Evolutionary conservation across 352 stramenopile genomes (phyloP).

Genomic region (Globisporangium sylvaticum): DNA sequence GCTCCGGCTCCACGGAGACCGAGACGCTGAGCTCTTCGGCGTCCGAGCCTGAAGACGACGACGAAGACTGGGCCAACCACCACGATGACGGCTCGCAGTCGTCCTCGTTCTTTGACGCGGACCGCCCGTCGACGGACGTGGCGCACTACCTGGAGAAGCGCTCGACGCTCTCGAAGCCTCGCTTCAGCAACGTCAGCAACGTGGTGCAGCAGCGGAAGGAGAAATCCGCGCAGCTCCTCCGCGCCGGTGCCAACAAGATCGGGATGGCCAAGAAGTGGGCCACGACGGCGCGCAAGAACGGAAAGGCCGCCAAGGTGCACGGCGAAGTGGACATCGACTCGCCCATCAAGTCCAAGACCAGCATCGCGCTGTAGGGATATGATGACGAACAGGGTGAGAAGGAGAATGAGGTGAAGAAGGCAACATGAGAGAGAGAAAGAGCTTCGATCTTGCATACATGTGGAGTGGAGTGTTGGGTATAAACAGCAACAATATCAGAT

Average conservation of each 20-base stretch:
- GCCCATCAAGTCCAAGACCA: slow-evolving; percentile 2
- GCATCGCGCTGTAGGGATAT: slow-evolving; percentile 5
- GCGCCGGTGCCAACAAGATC: slow-evolving; percentile 7
- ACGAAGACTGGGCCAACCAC: slow-evolving; percentile 20
- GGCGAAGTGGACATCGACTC: slow-evolving; percentile 8
- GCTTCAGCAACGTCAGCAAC: slow-evolving; percentile 3
- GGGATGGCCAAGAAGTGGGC: slow-evolving; percentile 17
- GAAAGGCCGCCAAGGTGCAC: slow-evolving; percentile 13
- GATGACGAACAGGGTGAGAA: neutral
- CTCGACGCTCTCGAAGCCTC: slow-evolving; percentile 12
- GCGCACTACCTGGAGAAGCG: slow-evolving; percentile 28
- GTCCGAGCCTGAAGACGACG: slow-evolving; percentile 30
- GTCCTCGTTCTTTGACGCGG: slow-evolving; percentile 23
- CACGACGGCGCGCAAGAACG: slow-evolving; percentile 10
- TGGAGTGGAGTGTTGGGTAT: neutral
- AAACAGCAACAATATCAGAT: neutral
- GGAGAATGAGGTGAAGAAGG: neutral
- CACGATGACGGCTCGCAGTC: slow-evolving; percentile 18
- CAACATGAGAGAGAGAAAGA: slow-evolving; percentile 9
- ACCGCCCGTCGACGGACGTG: slow-evolving; percentile 45
- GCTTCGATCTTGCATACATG: slow-evolving; percentile 15
- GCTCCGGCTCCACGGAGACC: slow-evolving; percentile 40
- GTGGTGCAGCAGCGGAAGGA: slow-evolving; percentile 10
- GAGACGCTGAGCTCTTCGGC: slow-evolving; percentile 36
- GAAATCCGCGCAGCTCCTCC: slow-evolving; percentile 9